Conservation (phyloP, 805 yeast genomes). For the Blastobotrys peoriensis region DNA sequence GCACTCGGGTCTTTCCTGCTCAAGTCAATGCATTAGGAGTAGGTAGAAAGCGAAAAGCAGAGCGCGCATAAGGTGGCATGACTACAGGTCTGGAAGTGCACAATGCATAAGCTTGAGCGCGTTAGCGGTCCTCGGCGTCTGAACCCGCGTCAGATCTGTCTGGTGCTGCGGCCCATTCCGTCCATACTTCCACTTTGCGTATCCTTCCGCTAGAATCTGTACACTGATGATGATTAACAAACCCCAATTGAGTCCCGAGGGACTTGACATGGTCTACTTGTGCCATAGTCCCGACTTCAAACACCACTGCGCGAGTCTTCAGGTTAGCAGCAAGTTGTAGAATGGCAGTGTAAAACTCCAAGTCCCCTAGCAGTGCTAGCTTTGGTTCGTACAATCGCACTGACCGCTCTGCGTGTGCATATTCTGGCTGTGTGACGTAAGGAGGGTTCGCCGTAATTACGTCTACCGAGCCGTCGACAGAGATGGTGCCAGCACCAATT, state of each 20-base stretch:
- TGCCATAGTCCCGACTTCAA: slow-evolving; percentile 62
- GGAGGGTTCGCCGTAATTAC: slow-evolving; percentile 88
- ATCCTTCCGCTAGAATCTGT: slow-evolving; percentile 42
- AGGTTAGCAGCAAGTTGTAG: slow-evolving; percentile 38
- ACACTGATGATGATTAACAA: slow-evolving; percentile 41
- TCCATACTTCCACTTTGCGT: slow-evolving; percentile 18
- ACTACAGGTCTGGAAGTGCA: too few species aligned
- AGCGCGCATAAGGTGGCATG: too few species aligned
- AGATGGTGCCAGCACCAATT: too few species aligned
- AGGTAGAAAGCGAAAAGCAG: slow-evolving; percentile 30
- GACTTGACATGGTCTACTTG: slow-evolving; percentile 47
- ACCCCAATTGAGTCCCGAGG: slow-evolving; percentile 27
- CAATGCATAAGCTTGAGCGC: too few species aligned
- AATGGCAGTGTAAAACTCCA: slow-evolving; percentile 62
- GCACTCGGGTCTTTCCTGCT: slow-evolving; percentile 73
- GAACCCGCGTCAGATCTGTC: too few species aligned
- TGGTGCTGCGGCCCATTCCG: too few species aligned
- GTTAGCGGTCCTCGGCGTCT: too few species aligned
- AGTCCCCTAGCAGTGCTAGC: slow-evolving; percentile 71
- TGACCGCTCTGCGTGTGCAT: slow-evolving; percentile 49
- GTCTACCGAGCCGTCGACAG: slow-evolving; percentile 38
- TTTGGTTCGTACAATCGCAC: slow-evolving; percentile 71
- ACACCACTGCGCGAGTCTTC: slow-evolving; percentile 53
- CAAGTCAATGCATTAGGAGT: slow-evolving; percentile 69
- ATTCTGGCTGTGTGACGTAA: slow-evolving; percentile 54